These are phyloP conservation scores for Ganoderma multipileum DNA, from an alignment of 1,284 basidiomycete species.

Conservation along the genomic window DNA sequence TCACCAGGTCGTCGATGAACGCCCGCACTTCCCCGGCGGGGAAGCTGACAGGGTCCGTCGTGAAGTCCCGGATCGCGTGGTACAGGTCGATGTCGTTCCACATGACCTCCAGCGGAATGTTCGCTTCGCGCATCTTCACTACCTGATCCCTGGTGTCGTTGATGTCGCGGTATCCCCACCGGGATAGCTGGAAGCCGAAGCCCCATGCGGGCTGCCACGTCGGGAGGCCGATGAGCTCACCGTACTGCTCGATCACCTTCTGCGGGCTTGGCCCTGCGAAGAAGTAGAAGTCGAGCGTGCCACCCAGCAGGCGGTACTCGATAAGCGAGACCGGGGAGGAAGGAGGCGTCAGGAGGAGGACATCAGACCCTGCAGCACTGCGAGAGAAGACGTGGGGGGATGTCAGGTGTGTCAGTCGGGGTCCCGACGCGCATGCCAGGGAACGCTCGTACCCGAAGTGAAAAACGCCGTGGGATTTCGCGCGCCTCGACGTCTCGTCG, in stretches of 20 bases:
- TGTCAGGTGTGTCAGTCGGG: conserved; percentile 74
- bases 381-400: conserved; percentile 69
- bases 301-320: conserved; percentile 72
- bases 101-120: conserved; percentile 74
- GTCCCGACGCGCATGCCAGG: conserved; percentile 65
- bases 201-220: conserved; percentile 74
- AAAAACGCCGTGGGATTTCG: conserved; percentile 75
- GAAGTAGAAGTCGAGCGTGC: conserved; percentile 69
- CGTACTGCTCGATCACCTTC: conserved; percentile 73
- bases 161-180: conserved; percentile 48
- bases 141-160: conserved; percentile 72
- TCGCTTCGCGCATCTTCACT: conserved; percentile 62
- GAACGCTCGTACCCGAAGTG: conserved; percentile 72
- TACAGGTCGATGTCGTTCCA: conserved; percentile 85
- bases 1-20: conserved; percentile 69
- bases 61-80: conserved; percentile 72
- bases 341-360: conserved; percentile 60
- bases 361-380: conserved; percentile 69
- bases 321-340: conserved; percentile 58
- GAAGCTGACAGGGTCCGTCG: conserved; percentile 70
- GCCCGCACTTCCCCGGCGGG: conserved; percentile 61
- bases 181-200: conserved; percentile 76
- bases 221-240: conserved; percentile 63
- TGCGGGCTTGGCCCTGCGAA: conserved; percentile 69
- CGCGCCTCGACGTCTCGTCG: conserved; percentile 52